Evolutionary conservation across 2,329 filamentous ascomycete genomes (phyloP).

Genomic region (Clonostachys solani): DNA sequence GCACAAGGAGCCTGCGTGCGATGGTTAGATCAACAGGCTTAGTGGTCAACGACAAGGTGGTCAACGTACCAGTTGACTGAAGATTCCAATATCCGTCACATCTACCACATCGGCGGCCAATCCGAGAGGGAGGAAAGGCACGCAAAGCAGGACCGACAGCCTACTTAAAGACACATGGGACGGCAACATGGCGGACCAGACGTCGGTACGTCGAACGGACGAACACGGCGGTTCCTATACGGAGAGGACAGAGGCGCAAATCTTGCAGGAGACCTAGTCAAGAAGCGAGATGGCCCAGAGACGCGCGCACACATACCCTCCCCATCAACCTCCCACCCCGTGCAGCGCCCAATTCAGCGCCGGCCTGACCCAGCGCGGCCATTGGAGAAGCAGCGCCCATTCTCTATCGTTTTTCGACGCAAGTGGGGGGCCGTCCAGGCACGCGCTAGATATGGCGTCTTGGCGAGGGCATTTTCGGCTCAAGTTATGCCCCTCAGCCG

Average conservation of each 20-base stretch:
- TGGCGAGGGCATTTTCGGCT: slow-evolving; percentile 4
- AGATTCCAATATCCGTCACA: neutral
- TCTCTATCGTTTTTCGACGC: neutral
- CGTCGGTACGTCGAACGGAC: no score
- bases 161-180: neutral
- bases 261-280: neutral
- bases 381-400: neutral
- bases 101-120: neutral
- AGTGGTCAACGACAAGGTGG: neutral
- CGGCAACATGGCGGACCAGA: neutral
- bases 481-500: neutral
- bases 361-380: no score
- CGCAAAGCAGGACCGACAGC: neutral
- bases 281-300: neutral
- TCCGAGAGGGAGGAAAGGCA: neutral
- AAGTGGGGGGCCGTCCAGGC: neutral
- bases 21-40: neutral
- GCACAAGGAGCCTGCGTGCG: slow-evolving; percentile 45
- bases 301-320: neutral
- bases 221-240: neutral
- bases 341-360: no score
- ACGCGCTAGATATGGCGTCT: slow-evolving; percentile 2
- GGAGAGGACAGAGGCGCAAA: neutral
- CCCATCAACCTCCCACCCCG: neutral
- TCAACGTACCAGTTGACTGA: neutral